Percentiles rank a stretch among this genome's conserved stretches.
Conservation (phyloP, 441 rosid genomes). For the Jatropha podagrica region DNA sequence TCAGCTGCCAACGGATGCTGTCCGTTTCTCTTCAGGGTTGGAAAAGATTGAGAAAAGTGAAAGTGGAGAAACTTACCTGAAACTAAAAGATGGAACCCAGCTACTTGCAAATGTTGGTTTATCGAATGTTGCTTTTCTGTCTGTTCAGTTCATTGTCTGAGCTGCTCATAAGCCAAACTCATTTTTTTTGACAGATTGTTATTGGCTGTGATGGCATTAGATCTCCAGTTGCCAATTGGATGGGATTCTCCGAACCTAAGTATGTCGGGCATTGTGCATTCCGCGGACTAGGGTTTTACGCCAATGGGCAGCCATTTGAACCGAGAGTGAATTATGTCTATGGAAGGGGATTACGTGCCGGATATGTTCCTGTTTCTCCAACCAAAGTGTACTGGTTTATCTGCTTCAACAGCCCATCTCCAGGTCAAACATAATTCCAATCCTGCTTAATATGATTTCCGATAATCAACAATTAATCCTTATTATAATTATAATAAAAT, state of each 20-base stretch:
- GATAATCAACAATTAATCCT: background rate
- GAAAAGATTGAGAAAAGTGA: slow-evolving; percentile 44
- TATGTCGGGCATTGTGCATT: slow-evolving; percentile 79
- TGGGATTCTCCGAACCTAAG: slow-evolving; percentile 80
- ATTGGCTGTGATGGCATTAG: slow-evolving; percentile 86
- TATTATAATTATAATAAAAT: background rate
- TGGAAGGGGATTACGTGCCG: slow-evolving; percentile 82
- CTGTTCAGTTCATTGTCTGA: background rate
- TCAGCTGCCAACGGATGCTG: slow-evolving; percentile 59
- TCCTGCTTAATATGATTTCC: background rate
- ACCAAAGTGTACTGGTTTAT: slow-evolving; percentile 90
- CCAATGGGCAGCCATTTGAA: slow-evolving; percentile 70
- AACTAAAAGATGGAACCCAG: slow-evolving; percentile 59
- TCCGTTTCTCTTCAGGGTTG: slow-evolving; percentile 70
- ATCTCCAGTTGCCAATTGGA: slow-evolving; percentile 75
- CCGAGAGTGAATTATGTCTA: slow-evolving; percentile 64
- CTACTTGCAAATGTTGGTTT: slow-evolving; percentile 62
- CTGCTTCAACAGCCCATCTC: slow-evolving; percentile 77
- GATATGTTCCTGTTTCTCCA: slow-evolving; percentile 76
- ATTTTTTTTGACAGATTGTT: slow-evolving; percentile 53
- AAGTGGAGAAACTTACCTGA: slow-evolving; percentile 51
- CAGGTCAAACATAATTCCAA: slow-evolving; percentile 44
- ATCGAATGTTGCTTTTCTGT: background rate
- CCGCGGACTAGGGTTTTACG: slow-evolving; percentile 71
- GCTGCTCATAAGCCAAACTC: background rate